A percentile compares a stretch with the other conserved stretches of the same genome.
Conservation (phyloP, 192 early-diverging fungal genomes). For the Coemansia sp. region DNA sequence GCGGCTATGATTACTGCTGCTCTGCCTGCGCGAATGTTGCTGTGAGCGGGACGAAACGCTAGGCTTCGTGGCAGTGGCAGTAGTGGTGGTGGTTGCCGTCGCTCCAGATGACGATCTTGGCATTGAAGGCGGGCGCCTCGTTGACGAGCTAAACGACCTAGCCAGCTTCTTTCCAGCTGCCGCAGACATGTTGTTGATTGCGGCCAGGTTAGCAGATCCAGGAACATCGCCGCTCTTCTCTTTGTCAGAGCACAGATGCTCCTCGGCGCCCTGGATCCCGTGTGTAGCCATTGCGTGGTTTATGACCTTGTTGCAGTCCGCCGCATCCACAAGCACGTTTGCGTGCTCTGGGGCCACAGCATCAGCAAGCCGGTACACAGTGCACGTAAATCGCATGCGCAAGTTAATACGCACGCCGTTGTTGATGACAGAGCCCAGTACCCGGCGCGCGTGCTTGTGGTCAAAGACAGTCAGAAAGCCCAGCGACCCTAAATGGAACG, state of each 20-base stretch:
- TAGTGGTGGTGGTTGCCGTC: background rate
- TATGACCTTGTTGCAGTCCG: slow-evolving; percentile 46
- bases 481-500: slow-evolving; percentile 90
- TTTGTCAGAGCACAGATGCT: slow-evolving; percentile 24
- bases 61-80: background rate
- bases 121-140: background rate
- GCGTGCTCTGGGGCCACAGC: slow-evolving; percentile 35
- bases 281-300: slow-evolving; percentile 45
- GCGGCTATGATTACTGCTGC: slow-evolving; percentile 1
- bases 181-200: slow-evolving; percentile 16
- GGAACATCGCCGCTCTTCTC: slow-evolving; percentile 51
- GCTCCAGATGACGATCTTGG: background rate
- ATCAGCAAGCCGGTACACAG: slow-evolving; percentile 69
- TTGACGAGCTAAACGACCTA: slow-evolving; percentile 15
- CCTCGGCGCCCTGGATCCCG: slow-evolving; percentile 41
- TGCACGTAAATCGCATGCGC: slow-evolving; percentile 89
- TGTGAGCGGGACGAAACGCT: background rate
- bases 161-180: slow-evolving; percentile 6
- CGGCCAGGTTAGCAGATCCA: slow-evolving; percentile 38
- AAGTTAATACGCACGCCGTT: slow-evolving; percentile 80
- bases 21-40: slow-evolving; percentile 1
- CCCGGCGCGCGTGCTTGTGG: slow-evolving; percentile 59
- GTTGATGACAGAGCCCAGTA: slow-evolving; percentile 63
- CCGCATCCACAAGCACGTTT: slow-evolving; percentile 48
- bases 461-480: slow-evolving; percentile 95